A percentile compares a stretch with the other conserved stretches of the same genome.
These are phyloP conservation scores for Cyclaneusma minus DNA, from an alignment of 2,329 filamentous ascomycete genomes.

Conservation along the genomic window DNA sequence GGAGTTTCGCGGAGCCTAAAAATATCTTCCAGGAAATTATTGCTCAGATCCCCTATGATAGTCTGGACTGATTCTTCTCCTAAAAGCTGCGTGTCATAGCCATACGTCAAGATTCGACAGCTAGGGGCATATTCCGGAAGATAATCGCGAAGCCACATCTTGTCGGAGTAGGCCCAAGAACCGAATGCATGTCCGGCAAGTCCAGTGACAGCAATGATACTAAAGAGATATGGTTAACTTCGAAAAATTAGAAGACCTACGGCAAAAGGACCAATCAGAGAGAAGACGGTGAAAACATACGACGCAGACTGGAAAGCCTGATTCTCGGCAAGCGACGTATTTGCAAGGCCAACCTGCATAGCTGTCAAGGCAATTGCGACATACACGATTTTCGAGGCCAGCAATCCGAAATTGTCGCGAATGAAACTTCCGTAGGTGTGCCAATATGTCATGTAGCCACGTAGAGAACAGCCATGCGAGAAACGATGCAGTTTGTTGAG, in stretches of 20 bases:
- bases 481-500: conserved; percentile 18
- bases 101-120: conserved; percentile 7
- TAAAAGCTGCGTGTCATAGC: conserved; percentile 2
- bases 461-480: too few species aligned
- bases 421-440: conserved; percentile 25
- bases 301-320: conserved; percentile 25
- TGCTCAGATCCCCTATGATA: too few species aligned
- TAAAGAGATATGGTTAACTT: conserved; percentile 4
- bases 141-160: conserved; percentile 7
- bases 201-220: conserved; percentile 7
- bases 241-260: too few species aligned
- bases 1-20: too few species aligned
- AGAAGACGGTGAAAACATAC: conserved; percentile 32
- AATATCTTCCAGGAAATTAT: too few species aligned
- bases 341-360: conserved; percentile 31
- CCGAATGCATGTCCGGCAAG: conserved; percentile 7
- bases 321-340: conserved; percentile 18
- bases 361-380: conserved; percentile 29
- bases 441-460: too few species aligned
- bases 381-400: conserved; percentile 25
- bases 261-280: conserved; percentile 25
- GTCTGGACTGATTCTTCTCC: neutral
- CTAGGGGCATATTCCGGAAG: conserved; percentile 3
- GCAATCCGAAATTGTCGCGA: conserved; percentile 24
- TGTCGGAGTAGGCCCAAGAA: conserved; percentile 2